Conservation (phyloP, 2,329 filamentous ascomycete species). For the Lecanicillium sp. region DNA sequence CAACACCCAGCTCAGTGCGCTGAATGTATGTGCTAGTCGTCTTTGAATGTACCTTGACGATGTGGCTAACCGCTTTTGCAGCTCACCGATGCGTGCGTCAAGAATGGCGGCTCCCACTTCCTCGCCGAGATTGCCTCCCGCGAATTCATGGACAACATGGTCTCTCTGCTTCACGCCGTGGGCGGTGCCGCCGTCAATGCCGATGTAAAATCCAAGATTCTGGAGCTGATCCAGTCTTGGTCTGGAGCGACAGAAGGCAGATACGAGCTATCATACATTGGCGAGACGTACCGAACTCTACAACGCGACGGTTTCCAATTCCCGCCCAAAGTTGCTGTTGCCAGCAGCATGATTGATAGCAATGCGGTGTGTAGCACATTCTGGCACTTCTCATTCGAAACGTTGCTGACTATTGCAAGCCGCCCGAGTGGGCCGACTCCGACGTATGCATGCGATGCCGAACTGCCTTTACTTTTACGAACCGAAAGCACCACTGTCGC, state of each 20-base stretch:
- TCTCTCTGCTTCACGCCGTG: conserved; percentile 79
- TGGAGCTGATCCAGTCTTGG: conserved; percentile 93
- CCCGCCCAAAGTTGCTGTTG: conserved; percentile 75
- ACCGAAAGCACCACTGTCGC: conserved; percentile 95
- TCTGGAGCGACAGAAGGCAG: conserved; percentile 82
- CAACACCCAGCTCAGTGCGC: conserved; percentile 89
- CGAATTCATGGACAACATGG: conserved; percentile 97
- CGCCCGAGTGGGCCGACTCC: conserved; percentile 95
- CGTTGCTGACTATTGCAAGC: conserved; percentile 43
- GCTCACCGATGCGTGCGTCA: conserved; percentile 97
- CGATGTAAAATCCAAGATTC: conserved; percentile 82
- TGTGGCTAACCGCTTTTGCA: conserved; percentile 30
- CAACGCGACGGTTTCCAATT: conserved; percentile 85
- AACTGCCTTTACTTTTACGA: conserved; percentile 93
- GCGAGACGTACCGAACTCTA: conserved; percentile 76
- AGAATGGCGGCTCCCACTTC: conserved; percentile 95
- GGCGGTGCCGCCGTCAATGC: conserved; percentile 69
- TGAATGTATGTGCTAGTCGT: conserved; percentile 59
- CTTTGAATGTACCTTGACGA: no score
- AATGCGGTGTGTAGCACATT: conserved; percentile 63
- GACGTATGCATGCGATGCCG: conserved; percentile 98
- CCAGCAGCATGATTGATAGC: conserved; percentile 97
- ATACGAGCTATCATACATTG: conserved; percentile 76
- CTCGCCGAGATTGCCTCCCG: conserved; percentile 90
- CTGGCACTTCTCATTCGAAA: neutral